Percentiles rank a stretch among this genome's conserved stretches.
Conservation (phyloP, 139 green algal genomes). For the Auxenochlorella pyrenoidosa region DNA sequence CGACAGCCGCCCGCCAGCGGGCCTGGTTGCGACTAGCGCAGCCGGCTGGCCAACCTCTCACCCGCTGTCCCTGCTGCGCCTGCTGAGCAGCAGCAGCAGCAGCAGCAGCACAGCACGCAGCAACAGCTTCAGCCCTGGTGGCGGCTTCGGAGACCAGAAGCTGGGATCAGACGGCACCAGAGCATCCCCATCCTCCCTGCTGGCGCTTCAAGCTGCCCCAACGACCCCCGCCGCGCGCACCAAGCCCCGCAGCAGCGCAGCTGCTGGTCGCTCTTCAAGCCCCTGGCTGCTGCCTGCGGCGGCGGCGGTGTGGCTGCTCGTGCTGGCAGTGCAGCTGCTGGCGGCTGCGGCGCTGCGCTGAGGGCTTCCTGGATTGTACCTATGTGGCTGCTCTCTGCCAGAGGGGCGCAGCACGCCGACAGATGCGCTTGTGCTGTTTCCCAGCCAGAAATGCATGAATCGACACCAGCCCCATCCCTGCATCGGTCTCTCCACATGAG, state of each 20-base stretch:
- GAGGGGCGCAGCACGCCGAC: too few species aligned
- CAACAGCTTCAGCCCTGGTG: background rate
- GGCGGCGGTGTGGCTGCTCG: background rate
- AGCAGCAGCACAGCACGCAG: background rate
- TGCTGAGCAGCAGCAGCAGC: slow-evolving; percentile 11
- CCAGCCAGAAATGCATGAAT: too few species aligned
- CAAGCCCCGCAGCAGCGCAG: background rate
- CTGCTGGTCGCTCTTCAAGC: too few species aligned
- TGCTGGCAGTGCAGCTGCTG: slow-evolving; percentile 2
- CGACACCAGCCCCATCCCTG: too few species aligned
- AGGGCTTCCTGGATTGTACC: too few species aligned
- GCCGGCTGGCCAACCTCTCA: background rate
- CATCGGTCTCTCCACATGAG: too few species aligned
- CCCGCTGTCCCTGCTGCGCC: background rate
- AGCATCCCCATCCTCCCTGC: too few species aligned
- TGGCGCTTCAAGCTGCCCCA: background rate
- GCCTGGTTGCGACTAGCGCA: background rate
- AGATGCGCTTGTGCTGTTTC: too few species aligned
- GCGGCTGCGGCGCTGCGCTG: background rate
- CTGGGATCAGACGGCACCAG: background rate
- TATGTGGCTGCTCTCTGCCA: too few species aligned
- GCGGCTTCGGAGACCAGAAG: background rate
- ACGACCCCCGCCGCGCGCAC: too few species aligned
- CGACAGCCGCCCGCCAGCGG: background rate
- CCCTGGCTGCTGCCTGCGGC: background rate